phyloP scores from a whole-genome alignment of 495 filamentous ascomycete species.

The Poronia punctata region DNA sequence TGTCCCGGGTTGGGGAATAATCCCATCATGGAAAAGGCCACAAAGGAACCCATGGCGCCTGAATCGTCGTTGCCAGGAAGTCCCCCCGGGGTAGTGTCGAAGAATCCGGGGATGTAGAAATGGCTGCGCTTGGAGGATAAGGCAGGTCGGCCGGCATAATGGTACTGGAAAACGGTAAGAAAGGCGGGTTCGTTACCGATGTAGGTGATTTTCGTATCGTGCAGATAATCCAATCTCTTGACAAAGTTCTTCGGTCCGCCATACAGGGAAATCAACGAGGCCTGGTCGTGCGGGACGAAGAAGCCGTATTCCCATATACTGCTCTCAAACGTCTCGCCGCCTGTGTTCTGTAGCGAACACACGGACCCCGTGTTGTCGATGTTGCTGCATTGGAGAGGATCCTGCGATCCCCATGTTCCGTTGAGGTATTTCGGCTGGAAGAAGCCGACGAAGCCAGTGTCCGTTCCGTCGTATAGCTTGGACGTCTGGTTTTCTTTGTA shows the following conservation, averaged over 20 bases:
- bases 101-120: constrained; percentile 60
- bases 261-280: constrained; percentile 50
- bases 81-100: constrained; percentile 51
- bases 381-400: constrained; percentile 60
- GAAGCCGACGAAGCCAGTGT: constrained; percentile 61
- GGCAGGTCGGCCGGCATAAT: constrained; percentile 61
- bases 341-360: constrained; percentile 57
- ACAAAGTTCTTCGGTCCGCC: constrained; percentile 57
- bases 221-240: constrained; percentile 56
- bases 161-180: constrained; percentile 62
- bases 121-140: constrained; percentile 56
- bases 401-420: constrained; percentile 60
- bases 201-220: constrained; percentile 58
- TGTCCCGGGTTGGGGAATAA: constrained; percentile 70
- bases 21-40: constrained; percentile 65
- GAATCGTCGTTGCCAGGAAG: constrained; percentile 69
- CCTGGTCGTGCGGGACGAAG: constrained; percentile 68
- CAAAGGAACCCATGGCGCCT: constrained; percentile 66
- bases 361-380: constrained; percentile 38
- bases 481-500: constrained; percentile 58
- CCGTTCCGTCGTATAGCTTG: constrained; percentile 46
- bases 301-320: constrained; percentile 68
- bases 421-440: constrained; percentile 52
- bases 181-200: constrained; percentile 70
- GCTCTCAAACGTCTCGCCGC: constrained; percentile 63